phyloP scores from a whole-genome alignment of 352 stramenopile genomes.

The Globisporangium perplexum region DNA sequence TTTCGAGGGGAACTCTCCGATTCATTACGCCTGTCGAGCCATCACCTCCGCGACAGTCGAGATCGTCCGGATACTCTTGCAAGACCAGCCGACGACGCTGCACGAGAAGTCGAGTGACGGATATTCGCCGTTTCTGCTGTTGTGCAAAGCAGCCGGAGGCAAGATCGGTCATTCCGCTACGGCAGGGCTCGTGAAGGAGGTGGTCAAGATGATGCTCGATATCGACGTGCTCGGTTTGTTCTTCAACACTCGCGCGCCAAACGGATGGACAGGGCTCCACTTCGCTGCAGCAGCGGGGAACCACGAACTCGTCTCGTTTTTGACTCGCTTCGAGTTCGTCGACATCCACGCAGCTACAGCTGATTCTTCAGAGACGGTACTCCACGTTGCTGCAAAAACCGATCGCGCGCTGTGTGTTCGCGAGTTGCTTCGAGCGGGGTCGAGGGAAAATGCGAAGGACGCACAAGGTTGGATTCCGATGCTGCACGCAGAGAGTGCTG shows the following conservation, averaged over 20 bases:
- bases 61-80: constrained; percentile 43
- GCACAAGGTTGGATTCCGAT: constrained; percentile 41
- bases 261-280: constrained; percentile 49
- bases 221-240: constrained; percentile 57
- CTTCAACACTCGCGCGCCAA: constrained; percentile 26
- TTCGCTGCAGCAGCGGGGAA: constrained; percentile 43
- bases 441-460: constrained; percentile 43
- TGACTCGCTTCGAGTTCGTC: constrained; percentile 27
- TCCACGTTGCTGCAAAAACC: constrained; percentile 46
- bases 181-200: constrained; percentile 18
- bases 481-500: constrained; percentile 20
- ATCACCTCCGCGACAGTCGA: constrained; percentile 40
- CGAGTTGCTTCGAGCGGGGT: constrained; percentile 27
- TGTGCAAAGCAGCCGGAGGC: constrained; percentile 26
- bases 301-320: constrained; percentile 32
- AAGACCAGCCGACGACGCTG: constrained; percentile 25
- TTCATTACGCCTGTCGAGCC: constrained; percentile 59
- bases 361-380: constrained; percentile 36
- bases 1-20: constrained; percentile 35
- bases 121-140: constrained; percentile 38
- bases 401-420: constrained; percentile 29
- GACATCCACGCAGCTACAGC: constrained; percentile 34
- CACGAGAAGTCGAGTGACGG: constrained; percentile 30
- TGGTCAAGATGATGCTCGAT: constrained; percentile 48
- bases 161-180: constrained; percentile 9